Conservation (phyloP, 129 eudicot species). For the Cynara cardunculus region DNA sequence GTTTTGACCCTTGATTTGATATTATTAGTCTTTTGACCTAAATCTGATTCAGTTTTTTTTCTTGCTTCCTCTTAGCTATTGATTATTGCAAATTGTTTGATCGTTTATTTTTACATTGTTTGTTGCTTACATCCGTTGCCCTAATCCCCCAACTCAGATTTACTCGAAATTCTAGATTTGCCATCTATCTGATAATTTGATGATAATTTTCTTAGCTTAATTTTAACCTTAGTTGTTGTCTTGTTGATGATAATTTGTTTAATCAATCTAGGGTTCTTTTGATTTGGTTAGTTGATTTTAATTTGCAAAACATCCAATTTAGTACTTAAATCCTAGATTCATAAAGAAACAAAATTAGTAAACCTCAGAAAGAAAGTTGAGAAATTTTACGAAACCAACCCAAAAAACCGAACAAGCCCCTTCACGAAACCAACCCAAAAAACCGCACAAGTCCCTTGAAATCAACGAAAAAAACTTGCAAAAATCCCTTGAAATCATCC, state of each 20-base stretch:
- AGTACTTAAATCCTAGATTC: neutral
- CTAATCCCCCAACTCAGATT: neutral
- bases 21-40: neutral
- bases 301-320: neutral
- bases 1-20: neutral
- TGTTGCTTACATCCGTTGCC: neutral
- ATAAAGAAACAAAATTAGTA: neutral
- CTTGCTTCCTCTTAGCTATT: neutral
- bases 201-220: neutral
- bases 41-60: neutral
- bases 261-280: neutral
- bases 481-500: neutral
- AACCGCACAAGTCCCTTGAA: neutral
- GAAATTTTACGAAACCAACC: neutral
- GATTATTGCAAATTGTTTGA: neutral
- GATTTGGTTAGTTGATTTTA: neutral
- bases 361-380: neutral
- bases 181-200: neutral
- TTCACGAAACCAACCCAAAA: neutral
- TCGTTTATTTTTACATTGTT: neutral
- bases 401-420: neutral
- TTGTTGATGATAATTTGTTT: neutral
- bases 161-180: neutral
- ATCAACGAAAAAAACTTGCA: neutral
- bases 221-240: neutral